Conservation (phyloP, 1,284 basidiomycete species). For the Leccinum solheimii region DNA sequence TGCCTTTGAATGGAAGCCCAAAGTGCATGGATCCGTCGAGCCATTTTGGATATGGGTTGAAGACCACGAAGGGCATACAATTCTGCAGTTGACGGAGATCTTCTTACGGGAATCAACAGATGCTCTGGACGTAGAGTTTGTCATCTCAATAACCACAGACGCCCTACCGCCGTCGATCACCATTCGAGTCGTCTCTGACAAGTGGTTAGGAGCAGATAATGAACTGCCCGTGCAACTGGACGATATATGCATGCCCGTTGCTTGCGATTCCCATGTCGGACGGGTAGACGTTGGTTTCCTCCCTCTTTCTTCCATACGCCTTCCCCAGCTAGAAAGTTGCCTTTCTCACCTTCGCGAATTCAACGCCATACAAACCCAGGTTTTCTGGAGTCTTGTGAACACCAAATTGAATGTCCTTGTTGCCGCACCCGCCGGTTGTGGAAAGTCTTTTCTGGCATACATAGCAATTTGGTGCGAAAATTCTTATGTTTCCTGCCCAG, state of each 20-base stretch:
- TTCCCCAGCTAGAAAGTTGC: conserved; percentile 49
- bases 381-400: conserved; percentile 81
- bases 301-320: conserved; percentile 51
- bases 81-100: conserved; percentile 82
- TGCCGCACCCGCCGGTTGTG: conserved; percentile 79
- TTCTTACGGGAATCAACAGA: conserved; percentile 69
- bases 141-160: conserved; percentile 69
- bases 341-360: conserved; percentile 54
- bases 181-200: conserved; percentile 84
- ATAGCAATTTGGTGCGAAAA: conserved; percentile 66
- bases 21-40: conserved; percentile 76
- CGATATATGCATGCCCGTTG: conserved; percentile 73
- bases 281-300: conserved; percentile 86
- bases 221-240: conserved; percentile 67
- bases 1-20: conserved; percentile 84
- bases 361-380: conserved; percentile 90
- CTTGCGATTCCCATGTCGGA: conserved; percentile 64
- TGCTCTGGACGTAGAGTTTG: conserved; percentile 70
- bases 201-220: conserved; percentile 93
- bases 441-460: conserved; percentile 79
- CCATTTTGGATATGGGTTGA: conserved; percentile 98
- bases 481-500: not conserved
- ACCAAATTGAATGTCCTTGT: conserved; percentile 76
- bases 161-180: conserved; percentile 60
- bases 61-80: conserved; percentile 75